A percentile compares a stretch with the other conserved stretches of the same genome.
phyloP scores from a whole-genome alignment of 805 yeast species.

The Candida morakotiae region DNA sequence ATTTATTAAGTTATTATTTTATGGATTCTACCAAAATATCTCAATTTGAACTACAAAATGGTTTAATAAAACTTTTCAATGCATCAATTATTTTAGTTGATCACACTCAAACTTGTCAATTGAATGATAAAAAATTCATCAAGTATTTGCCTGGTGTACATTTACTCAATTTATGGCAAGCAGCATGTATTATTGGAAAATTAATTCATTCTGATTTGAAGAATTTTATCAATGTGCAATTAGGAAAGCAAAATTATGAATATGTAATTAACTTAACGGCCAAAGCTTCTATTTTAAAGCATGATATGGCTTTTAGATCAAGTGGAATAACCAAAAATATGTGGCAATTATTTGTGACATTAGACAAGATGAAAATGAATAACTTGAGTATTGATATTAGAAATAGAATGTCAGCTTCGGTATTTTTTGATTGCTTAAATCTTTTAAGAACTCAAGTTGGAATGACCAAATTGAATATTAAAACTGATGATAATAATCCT shows the following conservation, averaged over 20 bases:
- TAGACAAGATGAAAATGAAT: constrained; percentile 50
- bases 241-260: constrained; percentile 68
- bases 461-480: constrained; percentile 57
- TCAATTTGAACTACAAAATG: constrained; percentile 61
- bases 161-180: constrained; percentile 85
- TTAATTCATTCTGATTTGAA: constrained; percentile 72
- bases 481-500: constrained; percentile 18
- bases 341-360: constrained; percentile 79
- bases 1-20: constrained; percentile 76
- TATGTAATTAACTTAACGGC: constrained; percentile 65
- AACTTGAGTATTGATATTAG: constrained; percentile 53
- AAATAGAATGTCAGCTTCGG: constrained; percentile 88
- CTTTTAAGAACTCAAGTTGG: constrained; percentile 83
- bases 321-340: constrained; percentile 91
- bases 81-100: constrained; percentile 69
- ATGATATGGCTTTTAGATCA: constrained; percentile 89
- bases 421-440: constrained; percentile 88
- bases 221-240: constrained; percentile 59
- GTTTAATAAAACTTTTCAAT: constrained; percentile 73
- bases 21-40: constrained; percentile 56
- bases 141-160: constrained; percentile 81
- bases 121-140: constrained; percentile 57
- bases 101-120: constrained; percentile 62
- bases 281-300: constrained; percentile 80
- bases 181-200: constrained; percentile 78